These are phyloP conservation scores for Vitis amurensis DNA, from an alignment of 164 flowering plant genomes.

Conservation along the genomic window DNA sequence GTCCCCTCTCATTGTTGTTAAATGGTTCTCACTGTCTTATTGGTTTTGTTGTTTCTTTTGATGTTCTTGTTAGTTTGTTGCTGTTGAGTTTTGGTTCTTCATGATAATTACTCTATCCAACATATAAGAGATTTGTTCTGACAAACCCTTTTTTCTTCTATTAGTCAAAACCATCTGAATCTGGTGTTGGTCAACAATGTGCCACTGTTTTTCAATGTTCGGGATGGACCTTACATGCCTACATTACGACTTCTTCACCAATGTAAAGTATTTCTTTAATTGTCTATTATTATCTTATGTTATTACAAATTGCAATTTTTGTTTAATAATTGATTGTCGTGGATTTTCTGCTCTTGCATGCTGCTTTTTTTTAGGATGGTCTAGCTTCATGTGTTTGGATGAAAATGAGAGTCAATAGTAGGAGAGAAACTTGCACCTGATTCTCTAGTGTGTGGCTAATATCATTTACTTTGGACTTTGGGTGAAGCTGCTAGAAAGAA, in stretches of 20 bases:
- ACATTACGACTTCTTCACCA: slow-evolving; percentile 96
- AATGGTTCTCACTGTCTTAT: slow-evolving; percentile 55
- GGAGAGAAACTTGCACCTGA: background rate
- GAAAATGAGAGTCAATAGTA: background rate
- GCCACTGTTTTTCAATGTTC: slow-evolving; percentile 89
- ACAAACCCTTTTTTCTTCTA: background rate
- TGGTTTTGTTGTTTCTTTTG: background rate
- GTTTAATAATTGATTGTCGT: background rate
- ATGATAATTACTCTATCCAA: background rate
- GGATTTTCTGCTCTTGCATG: background rate
- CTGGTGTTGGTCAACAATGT: slow-evolving; percentile 93
- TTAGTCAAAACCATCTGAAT: slow-evolving; percentile 93
- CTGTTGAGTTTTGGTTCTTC: background rate
- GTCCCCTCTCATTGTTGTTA: slow-evolving; percentile 86
- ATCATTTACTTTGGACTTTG: background rate
- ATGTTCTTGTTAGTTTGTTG: no score
- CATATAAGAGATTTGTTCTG: background rate
- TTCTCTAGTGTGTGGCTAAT: background rate
- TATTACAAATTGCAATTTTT: background rate
- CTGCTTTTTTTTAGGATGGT: background rate
- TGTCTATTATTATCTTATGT: background rate
- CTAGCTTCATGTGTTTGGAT: background rate
- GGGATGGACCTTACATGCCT: slow-evolving; percentile 99
- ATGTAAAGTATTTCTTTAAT: slow-evolving; percentile 48
- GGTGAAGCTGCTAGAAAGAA: background rate